Evolutionary conservation across 2,329 filamentous ascomycete species (phyloP).

Genomic region (Nectriaceae sp.): DNA sequence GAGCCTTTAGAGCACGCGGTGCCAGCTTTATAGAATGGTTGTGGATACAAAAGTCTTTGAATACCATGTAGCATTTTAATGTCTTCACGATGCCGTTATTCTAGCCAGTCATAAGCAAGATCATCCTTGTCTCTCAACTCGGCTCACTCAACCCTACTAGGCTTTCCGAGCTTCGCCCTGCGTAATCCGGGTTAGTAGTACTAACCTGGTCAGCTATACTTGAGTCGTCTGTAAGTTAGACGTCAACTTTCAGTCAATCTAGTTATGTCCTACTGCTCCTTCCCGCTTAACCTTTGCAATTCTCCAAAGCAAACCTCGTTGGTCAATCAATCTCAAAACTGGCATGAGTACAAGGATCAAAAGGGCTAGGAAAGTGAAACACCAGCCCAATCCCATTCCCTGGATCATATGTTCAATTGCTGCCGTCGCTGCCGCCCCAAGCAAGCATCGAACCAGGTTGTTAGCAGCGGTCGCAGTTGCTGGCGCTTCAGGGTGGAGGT

Average conservation of each 20-base stretch:
- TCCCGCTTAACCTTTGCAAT: conserved; percentile 47
- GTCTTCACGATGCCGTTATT: too few relatives aligned
- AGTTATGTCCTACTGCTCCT: too few relatives aligned
- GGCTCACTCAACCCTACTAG: too few relatives aligned
- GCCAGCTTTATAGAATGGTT: conserved; percentile 56
- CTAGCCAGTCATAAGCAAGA: too few relatives aligned
- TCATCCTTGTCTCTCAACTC: too few relatives aligned
- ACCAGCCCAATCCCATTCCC: conserved; percentile 61
- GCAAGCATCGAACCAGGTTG: conserved; percentile 63
- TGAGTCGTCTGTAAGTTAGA: too few relatives aligned
- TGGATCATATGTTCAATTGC: conserved; percentile 60
- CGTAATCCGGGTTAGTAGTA: too few relatives aligned
- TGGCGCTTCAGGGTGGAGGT: conserved; percentile 61
- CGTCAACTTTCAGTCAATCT: too few relatives aligned
- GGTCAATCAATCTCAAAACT: conserved; percentile 50
- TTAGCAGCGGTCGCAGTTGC: conserved; percentile 65
- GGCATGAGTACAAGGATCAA: conserved; percentile 52
- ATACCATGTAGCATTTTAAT: neutral
- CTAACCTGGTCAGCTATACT: too few relatives aligned
- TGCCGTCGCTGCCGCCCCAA: conserved; percentile 60
- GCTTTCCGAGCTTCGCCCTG: too few relatives aligned
- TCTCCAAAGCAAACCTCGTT: conserved; percentile 51
- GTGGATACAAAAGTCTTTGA: neutral
- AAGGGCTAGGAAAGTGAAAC: conserved; percentile 59
- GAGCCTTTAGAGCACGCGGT: conserved; percentile 67